Conservation (phyloP, 352 stramenopile species). For the Globisporangium middletonii region DNA sequence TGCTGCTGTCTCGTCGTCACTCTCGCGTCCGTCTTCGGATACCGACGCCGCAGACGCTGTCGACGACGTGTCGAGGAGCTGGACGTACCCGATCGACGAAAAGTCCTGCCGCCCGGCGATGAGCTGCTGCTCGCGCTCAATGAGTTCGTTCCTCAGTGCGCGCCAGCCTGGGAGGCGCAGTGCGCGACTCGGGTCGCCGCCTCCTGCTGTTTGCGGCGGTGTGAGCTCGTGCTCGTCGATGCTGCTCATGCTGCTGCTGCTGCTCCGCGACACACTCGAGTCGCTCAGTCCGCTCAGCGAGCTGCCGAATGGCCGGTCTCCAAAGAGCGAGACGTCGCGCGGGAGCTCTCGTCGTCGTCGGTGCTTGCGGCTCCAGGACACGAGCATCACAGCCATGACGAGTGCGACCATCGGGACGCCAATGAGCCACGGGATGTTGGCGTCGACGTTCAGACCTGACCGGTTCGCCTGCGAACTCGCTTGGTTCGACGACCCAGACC, state of each 20-base stretch:
- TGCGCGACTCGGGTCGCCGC: background rate
- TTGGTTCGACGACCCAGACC: conserved; percentile 15
- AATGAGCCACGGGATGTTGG: conserved; percentile 29
- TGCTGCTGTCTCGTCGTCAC: conserved; percentile 2
- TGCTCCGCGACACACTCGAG: conserved; percentile 9
- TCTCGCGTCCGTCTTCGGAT: conserved; percentile 9
- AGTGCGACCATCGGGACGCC: conserved; percentile 38
- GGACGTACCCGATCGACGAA: conserved; percentile 30
- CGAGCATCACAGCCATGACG: conserved; percentile 27
- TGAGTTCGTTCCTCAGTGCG: conserved; percentile 40
- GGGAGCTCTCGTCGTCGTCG: conserved; percentile 9
- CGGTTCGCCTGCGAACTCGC: conserved; percentile 12
- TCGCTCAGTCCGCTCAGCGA: conserved; percentile 5
- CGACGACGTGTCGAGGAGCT: conserved; percentile 42
- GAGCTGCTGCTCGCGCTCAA: conserved; percentile 46
- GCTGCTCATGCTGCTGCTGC: conserved; percentile 11
- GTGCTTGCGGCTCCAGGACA: conserved; percentile 31
- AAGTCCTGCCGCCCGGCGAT: conserved; percentile 27
- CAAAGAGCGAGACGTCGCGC: conserved; percentile 16
- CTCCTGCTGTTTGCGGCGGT: background rate
- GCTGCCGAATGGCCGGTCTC: conserved; percentile 1
- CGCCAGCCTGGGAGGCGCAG: conserved; percentile 51
- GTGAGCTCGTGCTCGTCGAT: conserved; percentile 1
- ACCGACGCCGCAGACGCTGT: conserved; percentile 2
- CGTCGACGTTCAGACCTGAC: conserved; percentile 15